Conservation (phyloP, 768 basidiomycete genomes). For the Daedaleopsis nitida region DNA sequence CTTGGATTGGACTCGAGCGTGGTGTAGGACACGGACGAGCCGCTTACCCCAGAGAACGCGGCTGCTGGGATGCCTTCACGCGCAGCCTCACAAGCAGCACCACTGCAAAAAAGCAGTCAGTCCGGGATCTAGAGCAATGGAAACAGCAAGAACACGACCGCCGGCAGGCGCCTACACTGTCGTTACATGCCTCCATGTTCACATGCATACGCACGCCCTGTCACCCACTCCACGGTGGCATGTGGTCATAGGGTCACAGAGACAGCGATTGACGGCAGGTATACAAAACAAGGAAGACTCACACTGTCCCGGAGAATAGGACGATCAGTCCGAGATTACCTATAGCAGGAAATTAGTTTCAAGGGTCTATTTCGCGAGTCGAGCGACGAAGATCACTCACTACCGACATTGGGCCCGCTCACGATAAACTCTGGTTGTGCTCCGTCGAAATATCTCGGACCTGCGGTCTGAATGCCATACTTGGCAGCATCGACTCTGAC, state of each 20-base stretch:
- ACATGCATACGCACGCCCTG: not conserved
- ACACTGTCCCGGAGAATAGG: constrained; percentile 32
- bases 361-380: too few species aligned
- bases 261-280: too few species aligned
- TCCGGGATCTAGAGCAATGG: too few species aligned
- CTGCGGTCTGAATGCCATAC: constrained; percentile 48
- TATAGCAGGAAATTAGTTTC: not conserved
- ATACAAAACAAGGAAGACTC: constrained; percentile 5
- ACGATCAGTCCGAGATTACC: constrained; percentile 27
- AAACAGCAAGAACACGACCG: too few species aligned
- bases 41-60: constrained; percentile 48
- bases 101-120: constrained; percentile 33
- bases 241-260: too few species aligned
- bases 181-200: not conserved
- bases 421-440: constrained; percentile 46
- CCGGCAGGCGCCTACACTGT: too few species aligned
- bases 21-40: constrained; percentile 50
- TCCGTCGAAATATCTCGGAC: constrained; percentile 41
- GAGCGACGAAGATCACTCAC: constrained; percentile 16
- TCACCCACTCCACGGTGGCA: too few species aligned
- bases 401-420: constrained; percentile 43
- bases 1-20: constrained; percentile 42
- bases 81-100: constrained; percentile 52
- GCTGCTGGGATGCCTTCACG: constrained; percentile 50
- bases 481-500: constrained; percentile 31